Percentiles rank a stretch among this genome's conserved stretches.
phyloP scores from a whole-genome alignment of 2,329 filamentous ascomycete genomes.

The Clathrospora elynae region DNA sequence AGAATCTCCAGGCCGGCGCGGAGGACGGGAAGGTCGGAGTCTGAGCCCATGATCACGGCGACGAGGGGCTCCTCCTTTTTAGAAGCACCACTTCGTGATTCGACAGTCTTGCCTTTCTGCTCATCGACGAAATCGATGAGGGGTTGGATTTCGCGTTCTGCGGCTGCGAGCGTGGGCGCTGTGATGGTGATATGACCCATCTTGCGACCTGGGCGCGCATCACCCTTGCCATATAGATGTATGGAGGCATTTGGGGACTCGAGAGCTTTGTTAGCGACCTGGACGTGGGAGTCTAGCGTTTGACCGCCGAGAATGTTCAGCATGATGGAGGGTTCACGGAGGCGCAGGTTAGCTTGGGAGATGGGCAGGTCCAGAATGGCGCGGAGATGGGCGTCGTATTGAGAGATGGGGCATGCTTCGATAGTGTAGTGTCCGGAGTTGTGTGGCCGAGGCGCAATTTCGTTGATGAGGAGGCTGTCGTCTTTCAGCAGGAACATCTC shows the following conservation, averaged over 20 bases:
- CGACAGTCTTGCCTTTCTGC: slow-evolving; percentile 53
- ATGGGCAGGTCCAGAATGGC: slow-evolving; percentile 76
- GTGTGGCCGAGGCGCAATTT: slow-evolving; percentile 82
- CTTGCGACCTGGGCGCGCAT: slow-evolving; percentile 84
- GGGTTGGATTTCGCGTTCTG: slow-evolving; percentile 70
- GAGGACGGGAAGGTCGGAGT: slow-evolving; percentile 74
- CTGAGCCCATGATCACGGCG: slow-evolving; percentile 82
- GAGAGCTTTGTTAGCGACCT: slow-evolving; percentile 62
- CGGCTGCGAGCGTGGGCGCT: slow-evolving; percentile 67
- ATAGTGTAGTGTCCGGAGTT: slow-evolving; percentile 97
- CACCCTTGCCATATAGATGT: slow-evolving; percentile 89
- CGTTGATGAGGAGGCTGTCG: slow-evolving; percentile 76
- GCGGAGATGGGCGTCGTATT: slow-evolving; percentile 88
- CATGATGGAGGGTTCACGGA: slow-evolving; percentile 71
- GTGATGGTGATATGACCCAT: slow-evolving; percentile 93
- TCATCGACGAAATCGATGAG: slow-evolving; percentile 69
- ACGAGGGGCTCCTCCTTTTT: slow-evolving; percentile 60
- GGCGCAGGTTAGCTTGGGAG: slow-evolving; percentile 57
- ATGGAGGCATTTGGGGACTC: slow-evolving; percentile 65
- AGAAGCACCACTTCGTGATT: slow-evolving; percentile 20
- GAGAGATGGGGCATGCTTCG: slow-evolving; percentile 85
- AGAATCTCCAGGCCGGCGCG: slow-evolving; percentile 69
- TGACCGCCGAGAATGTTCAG: slow-evolving; percentile 56
- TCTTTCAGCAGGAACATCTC: slow-evolving; percentile 90
- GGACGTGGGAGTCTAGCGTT: slow-evolving; percentile 66